Evolutionary conservation across 176 grass and related monocot genomes (phyloP).

Genomic region (Musa itinerans): DNA sequence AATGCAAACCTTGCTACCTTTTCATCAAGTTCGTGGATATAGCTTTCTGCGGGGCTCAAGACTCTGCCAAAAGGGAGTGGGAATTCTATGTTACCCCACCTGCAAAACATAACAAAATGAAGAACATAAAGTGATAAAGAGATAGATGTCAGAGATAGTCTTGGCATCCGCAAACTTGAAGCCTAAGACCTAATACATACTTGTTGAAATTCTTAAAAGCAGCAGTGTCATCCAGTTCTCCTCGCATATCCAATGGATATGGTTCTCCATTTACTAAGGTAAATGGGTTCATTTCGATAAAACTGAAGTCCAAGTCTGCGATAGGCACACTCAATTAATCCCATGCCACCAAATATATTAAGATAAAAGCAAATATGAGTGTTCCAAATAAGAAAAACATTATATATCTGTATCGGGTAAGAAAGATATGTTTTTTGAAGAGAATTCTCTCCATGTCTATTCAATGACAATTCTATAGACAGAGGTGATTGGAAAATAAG

Average conservation of each 20-base stretch:
- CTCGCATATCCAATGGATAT: constrained; percentile 97
- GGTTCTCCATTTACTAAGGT: constrained; percentile 81
- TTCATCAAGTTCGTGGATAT: constrained; percentile 87
- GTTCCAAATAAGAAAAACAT: not conserved
- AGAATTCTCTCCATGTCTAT: not conserved
- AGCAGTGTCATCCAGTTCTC: constrained; percentile 93
- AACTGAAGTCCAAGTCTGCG: constrained; percentile 94
- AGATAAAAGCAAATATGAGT: not conserved
- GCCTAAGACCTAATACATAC: constrained; percentile 28
- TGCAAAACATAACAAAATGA: constrained; percentile 16
- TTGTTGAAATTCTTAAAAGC: constrained; percentile 99
- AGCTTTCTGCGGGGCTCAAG: constrained; percentile 76
- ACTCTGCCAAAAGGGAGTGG: constrained; percentile 96
- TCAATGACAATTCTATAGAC: not conserved
- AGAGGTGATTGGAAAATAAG: not conserved
- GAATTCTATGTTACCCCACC: constrained; percentile 81
- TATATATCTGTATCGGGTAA: not conserved
- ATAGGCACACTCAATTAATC: not conserved
- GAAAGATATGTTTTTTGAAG: not conserved
- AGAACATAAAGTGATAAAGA: not conserved
- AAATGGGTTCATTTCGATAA: constrained; percentile 98
- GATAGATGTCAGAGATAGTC: not conserved
- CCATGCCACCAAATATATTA: not conserved
- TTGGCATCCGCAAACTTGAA: not conserved
- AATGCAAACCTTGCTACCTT: constrained; percentile 50